These are phyloP conservation scores for Nakazawaea siamensis DNA, from an alignment of 805 yeast genomes.

Conservation along the genomic window DNA sequence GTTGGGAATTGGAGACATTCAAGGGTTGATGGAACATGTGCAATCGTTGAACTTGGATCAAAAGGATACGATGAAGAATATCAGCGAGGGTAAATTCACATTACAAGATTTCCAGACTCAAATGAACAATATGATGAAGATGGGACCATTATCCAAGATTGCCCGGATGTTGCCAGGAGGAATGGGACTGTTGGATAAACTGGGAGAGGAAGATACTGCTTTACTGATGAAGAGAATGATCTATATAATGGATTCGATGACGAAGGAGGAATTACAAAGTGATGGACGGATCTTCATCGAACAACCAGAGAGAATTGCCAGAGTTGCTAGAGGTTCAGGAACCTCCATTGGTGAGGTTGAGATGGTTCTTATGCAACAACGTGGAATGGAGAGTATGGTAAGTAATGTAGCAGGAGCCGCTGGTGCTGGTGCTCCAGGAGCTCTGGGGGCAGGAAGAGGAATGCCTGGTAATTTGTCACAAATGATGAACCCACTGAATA, in stretches of 20 bases:
- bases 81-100: constrained; percentile 92
- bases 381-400: constrained; percentile 93
- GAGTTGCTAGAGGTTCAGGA: constrained; percentile 94
- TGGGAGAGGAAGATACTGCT: constrained; percentile 91
- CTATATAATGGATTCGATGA: constrained; percentile 93
- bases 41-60: constrained; percentile 82
- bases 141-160: constrained; percentile 93
- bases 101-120: constrained; percentile 87
- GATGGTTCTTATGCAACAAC: constrained; percentile 82
- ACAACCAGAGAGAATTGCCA: constrained; percentile 76
- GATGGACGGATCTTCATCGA: constrained; percentile 77
- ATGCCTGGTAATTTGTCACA: constrained; percentile 24
- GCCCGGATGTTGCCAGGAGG: constrained; percentile 95
- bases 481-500: constrained; percentile 23
- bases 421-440: constrained; percentile 45
- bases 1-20: constrained; percentile 92
- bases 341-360: constrained; percentile 89
- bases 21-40: constrained; percentile 90
- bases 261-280: constrained; percentile 79
- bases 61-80: constrained; percentile 82
- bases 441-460: constrained; percentile 25
- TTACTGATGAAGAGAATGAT: constrained; percentile 79
- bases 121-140: constrained; percentile 88
- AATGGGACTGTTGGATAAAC: constrained; percentile 75
- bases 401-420: constrained; percentile 60